Base-by-base conservation (phyloP, 257 asterid species). In the Rhazya stricta region DNA sequence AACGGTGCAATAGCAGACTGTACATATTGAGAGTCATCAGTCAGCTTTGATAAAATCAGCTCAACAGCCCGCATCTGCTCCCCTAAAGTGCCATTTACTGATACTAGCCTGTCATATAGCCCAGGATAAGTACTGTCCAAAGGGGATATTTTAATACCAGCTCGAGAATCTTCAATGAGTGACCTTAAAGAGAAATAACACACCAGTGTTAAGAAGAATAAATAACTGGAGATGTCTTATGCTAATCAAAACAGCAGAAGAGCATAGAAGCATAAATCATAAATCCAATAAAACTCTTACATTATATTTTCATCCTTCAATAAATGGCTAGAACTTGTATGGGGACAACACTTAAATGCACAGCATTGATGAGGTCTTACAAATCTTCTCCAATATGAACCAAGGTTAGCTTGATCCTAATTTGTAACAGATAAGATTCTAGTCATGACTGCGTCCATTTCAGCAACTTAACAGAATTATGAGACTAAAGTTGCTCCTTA, bases 1-100 rank as follows among this genome's bases (percentile, higher is more conserved):
- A 50, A 73, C 10, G 74, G 74, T 39, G 74, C 68, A 29, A 51
- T 21, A 67, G 54, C 54, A 46, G 78, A 73, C 69, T 65, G 77
- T 18, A 51, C 21, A n/a, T 78, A 78, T 15, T n/a, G 63, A 72
- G 69, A 45, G 43, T 78, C 81, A 8, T 78, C 74, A 11, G 74
- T 67, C 72, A 78, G 74, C 32, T 72, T 72, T 12, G 66, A n/a
- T 11, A 78, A 29, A 32, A 78, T 78, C 69, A 67, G 69, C 36
- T 73, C 81, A 32, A 78, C 53, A 54, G 78, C 81, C 67, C 73
- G 69, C 78, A 72, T 72, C 57, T 78, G 81, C 45, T 78, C 81
- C 41, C 67, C 74, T 72, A 78, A 48, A 51, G 46, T 72, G 43
- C 81, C 81, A 51, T 67, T 53, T 29, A 78, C 18, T 9, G 74